phyloP scores from a whole-genome alignment of 78 protist species.

The Tieghemostelium lacteum region DNA sequence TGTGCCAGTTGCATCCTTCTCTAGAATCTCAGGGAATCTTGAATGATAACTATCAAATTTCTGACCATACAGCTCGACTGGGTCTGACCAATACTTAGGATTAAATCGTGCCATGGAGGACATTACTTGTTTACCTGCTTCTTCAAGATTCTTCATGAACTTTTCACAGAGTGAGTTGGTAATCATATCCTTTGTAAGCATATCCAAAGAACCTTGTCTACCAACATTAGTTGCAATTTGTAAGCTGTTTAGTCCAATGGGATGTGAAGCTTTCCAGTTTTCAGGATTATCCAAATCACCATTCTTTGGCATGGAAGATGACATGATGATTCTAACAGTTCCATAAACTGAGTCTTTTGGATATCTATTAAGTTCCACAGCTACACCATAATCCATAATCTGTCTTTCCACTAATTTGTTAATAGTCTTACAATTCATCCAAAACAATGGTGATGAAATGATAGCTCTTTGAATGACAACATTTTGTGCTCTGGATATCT shows the following conservation, averaged over 20 bases:
- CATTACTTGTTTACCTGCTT: slow-evolving; percentile 56
- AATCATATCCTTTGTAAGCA: slow-evolving; percentile 16
- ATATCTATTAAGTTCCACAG: slow-evolving; percentile 53
- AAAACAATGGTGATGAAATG: slow-evolving; percentile 74
- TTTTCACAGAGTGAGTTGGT: background rate
- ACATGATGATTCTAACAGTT: slow-evolving; percentile 61
- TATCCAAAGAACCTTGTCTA: slow-evolving; percentile 71
- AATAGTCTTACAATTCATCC: slow-evolving; percentile 58
- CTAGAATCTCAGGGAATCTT: slow-evolving; percentile 41
- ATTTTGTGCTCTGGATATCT: slow-evolving; percentile 64
- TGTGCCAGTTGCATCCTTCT: slow-evolving; percentile 52
- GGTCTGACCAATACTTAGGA: slow-evolving; percentile 53
- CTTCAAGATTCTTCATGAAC: slow-evolving; percentile 28
- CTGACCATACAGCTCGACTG: slow-evolving; percentile 10
- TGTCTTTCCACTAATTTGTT: slow-evolving; percentile 49
- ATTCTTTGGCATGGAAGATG: background rate
- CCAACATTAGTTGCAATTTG: slow-evolving; percentile 83
- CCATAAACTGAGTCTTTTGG: slow-evolving; percentile 81
- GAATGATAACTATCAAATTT: slow-evolving; percentile 18
- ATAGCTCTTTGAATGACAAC: slow-evolving; percentile 78
- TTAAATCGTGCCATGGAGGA: slow-evolving; percentile 31
- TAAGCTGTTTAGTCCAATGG: slow-evolving; percentile 51
- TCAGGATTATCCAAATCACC: background rate
- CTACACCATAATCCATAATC: slow-evolving; percentile 55
- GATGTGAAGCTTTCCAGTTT: slow-evolving; percentile 74